Base-by-base conservation (phyloP, 2,329 filamentous ascomycete species). In the Diaporthe aspalathi region DNA sequence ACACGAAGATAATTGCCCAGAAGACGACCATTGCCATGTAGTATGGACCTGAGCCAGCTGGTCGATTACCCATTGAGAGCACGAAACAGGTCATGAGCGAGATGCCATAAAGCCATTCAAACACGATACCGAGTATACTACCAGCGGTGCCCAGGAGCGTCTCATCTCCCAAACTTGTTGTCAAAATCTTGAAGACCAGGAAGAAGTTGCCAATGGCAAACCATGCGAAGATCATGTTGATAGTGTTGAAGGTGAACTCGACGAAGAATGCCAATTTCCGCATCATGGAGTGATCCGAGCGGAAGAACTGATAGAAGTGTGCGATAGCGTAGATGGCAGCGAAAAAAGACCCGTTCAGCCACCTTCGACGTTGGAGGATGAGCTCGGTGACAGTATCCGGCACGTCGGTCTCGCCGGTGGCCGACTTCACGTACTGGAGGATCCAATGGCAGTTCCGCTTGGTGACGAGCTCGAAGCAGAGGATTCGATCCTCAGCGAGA, bases 201-300 rank as follows among this genome's bases (percentile, higher is more conserved):
- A 98, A 99, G 88, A 99, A 99, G 84, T 99, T 99, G 79, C 96
- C 93, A 78, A 98, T 96, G 77, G 93, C 94, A 80, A 99, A 98
- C 96, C 96, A 99, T 67, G 96, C 95, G 81, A 98, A 99, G 79
- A 99, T 88, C 94, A 98, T 98, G 86, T 94, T 97, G 82, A 95
- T 88, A 1, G 94, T 96, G 82, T 98, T 95, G 84, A 98, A 99
- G 75, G 92, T 85, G 81, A 98, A 98, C 80, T 99, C 96, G 75
- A 98, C 82, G 77, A 97, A 89, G 82, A 99, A 93, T 87, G 93
- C 94, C 72, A 95, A 84, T 81, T 98, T 98, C 76, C 96, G 90
- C 52, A 97, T 79, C 77, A 95, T 87, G 32, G 93, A 95, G 81
- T 99, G 96, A 78, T 95, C 92, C 74, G 94, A 97, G 72, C 96